Percentiles rank a stretch among this genome's conserved stretches.
Evolutionary conservation across 2,329 filamentous ascomycete species (phyloP).

Genomic region (Acrocalymma vagum): DNA sequence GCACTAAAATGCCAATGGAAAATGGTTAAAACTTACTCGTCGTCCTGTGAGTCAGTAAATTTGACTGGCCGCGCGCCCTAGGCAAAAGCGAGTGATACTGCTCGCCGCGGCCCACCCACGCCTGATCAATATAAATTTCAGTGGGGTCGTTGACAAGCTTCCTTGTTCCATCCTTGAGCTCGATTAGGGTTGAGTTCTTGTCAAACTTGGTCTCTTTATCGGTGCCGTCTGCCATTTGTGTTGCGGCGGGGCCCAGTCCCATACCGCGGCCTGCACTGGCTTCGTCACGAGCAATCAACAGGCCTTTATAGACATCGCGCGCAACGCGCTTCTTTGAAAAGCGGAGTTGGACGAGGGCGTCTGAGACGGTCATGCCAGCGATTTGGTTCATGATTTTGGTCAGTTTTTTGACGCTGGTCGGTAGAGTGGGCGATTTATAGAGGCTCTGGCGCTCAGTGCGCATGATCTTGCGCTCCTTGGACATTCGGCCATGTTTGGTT

Average conservation of each 20-base stretch:
- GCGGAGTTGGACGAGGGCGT: slow-evolving; percentile 92
- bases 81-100: slow-evolving; percentile 65
- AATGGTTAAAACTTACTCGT: slow-evolving; percentile 68
- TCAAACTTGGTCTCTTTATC: slow-evolving; percentile 15
- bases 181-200: slow-evolving; percentile 64
- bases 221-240: slow-evolving; percentile 11
- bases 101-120: slow-evolving; percentile 84
- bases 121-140: slow-evolving; percentile 89
- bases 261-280: slow-evolving; percentile 85
- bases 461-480: slow-evolving; percentile 72
- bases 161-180: slow-evolving; percentile 77
- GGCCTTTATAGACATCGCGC: slow-evolving; percentile 77
- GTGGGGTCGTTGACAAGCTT: slow-evolving; percentile 76
- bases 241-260: slow-evolving; percentile 66
- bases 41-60: slow-evolving; percentile 73
- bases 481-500: slow-evolving; percentile 71
- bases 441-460: slow-evolving; percentile 68
- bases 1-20: not conserved
- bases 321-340: slow-evolving; percentile 96
- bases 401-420: slow-evolving; percentile 92
- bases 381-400: slow-evolving; percentile 87
- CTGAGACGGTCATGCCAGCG: slow-evolving; percentile 89
- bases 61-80: slow-evolving; percentile 77
- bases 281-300: slow-evolving; percentile 82
- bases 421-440: slow-evolving; percentile 74